phyloP scores from a whole-genome alignment of 2,329 filamentous ascomycete species.

The Aureobasidium musti region DNA sequence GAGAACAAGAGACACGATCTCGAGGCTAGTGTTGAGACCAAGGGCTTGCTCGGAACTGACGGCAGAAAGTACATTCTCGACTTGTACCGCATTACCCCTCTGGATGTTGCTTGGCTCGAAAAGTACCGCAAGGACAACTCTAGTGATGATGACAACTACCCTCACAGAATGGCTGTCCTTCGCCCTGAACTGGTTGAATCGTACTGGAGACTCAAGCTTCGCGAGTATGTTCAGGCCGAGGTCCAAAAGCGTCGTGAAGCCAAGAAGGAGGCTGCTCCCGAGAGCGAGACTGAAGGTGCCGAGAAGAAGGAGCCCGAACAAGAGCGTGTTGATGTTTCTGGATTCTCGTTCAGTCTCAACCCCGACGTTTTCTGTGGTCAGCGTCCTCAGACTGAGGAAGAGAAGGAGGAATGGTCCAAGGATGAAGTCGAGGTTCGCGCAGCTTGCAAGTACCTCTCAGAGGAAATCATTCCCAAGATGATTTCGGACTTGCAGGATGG shows the following conservation, averaged over 20 bases:
- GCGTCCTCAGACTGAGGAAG: constrained; percentile 81
- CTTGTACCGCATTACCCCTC: constrained; percentile 87
- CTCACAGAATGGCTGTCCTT: constrained; percentile 94
- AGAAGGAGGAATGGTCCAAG: constrained; percentile 77
- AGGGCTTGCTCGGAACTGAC: constrained; percentile 94
- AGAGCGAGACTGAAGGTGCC: constrained; percentile 37
- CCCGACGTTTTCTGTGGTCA: constrained; percentile 96
- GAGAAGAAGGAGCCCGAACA: constrained; percentile 47
- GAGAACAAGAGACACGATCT: constrained; percentile 85
- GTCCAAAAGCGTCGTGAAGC: constrained; percentile 61
- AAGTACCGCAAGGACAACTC: constrained; percentile 57
- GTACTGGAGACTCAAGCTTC: constrained; percentile 81
- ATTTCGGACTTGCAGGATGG: constrained; percentile 85
- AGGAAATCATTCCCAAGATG: constrained; percentile 79
- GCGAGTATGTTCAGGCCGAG: constrained; percentile 82
- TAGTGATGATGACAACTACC: constrained; percentile 65
- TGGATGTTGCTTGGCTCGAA: constrained; percentile 90
- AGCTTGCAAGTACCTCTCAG: constrained; percentile 75
- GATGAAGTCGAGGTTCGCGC: constrained; percentile 88
- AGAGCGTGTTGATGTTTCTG: constrained; percentile 79
- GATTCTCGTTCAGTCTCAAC: constrained; percentile 87
- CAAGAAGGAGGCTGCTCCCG: constrained; percentile 40
- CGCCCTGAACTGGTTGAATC: constrained; percentile 86
- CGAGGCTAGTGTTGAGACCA: constrained; percentile 95
- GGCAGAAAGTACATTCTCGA: constrained; percentile 97